A percentile compares a stretch with the other conserved stretches of the same genome.
These are phyloP conservation scores for Euphrasia confusa DNA, from an alignment of 257 asterid genomes.

Conservation along the genomic window DNA sequence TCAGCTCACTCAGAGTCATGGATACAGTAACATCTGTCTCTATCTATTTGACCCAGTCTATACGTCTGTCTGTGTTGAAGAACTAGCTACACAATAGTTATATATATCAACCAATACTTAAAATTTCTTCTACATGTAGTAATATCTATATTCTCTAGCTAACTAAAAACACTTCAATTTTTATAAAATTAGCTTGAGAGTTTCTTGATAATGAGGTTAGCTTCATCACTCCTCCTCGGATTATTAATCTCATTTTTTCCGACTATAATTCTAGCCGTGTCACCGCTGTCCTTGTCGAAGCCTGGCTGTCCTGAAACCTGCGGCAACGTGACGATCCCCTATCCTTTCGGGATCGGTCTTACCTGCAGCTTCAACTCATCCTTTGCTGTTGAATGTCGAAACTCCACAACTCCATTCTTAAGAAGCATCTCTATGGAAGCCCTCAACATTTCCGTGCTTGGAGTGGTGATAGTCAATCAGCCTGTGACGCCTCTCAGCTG, in stretches of 20 bases:
- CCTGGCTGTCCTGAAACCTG: slow-evolving; percentile 28
- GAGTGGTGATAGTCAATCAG: slow-evolving; percentile 24
- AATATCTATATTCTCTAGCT: too few species aligned
- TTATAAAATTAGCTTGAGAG: too few species aligned
- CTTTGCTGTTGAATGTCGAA: slow-evolving; percentile 27
- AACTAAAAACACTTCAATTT: too few species aligned
- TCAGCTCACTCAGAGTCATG: too few species aligned
- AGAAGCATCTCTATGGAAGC: slow-evolving; percentile 29
- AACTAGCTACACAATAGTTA: too few species aligned
- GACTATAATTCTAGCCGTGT: slow-evolving; percentile 9
- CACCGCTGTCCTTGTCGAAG: slow-evolving; percentile 12
- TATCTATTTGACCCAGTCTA: too few species aligned
- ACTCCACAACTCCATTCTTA: slow-evolving; percentile 18
- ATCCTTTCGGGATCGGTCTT: slow-evolving; percentile 40
- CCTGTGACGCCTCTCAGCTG: slow-evolving; percentile 26
- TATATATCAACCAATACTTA: too few species aligned
- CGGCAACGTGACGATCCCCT: slow-evolving; percentile 35
- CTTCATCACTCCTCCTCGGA: background rate
- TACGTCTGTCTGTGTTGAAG: too few species aligned
- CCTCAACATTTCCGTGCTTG: slow-evolving; percentile 11
- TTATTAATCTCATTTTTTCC: background rate
- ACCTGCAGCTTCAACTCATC: slow-evolving; percentile 29
- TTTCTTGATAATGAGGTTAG: background rate
- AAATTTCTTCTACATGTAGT: too few species aligned
- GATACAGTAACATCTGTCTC: too few species aligned